Percentiles rank a stretch among this genome's conserved stretches.
Conservation (phyloP, 2,329 filamentous ascomycete genomes). For the Aspergillus hiratsukae region DNA sequence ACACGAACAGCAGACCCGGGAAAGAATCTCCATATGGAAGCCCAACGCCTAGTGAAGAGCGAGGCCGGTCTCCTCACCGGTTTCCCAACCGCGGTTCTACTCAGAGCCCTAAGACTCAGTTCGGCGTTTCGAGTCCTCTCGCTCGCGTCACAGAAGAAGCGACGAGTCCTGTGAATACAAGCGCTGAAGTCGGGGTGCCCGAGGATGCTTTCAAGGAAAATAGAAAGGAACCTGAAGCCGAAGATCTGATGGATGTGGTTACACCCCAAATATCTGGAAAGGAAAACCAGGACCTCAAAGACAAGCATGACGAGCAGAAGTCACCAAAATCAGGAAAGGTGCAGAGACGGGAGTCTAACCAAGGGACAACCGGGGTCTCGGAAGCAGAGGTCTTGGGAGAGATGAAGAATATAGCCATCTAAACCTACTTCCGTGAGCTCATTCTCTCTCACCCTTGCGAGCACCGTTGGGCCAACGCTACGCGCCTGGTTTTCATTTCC, state of each 20-base stretch:
- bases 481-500: slow-evolving; percentile 3
- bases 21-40: slow-evolving; percentile 53
- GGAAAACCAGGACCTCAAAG: slow-evolving; percentile 26
- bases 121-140: slow-evolving; percentile 43
- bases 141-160: slow-evolving; percentile 45
- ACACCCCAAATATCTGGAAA: slow-evolving; percentile 35
- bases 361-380: slow-evolving; percentile 25
- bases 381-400: slow-evolving; percentile 41
- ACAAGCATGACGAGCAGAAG: slow-evolving; percentile 19
- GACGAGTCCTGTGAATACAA: slow-evolving; percentile 31
- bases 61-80: slow-evolving; percentile 46
- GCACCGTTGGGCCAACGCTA: slow-evolving; percentile 4
- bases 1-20: slow-evolving; percentile 44
- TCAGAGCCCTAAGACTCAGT: slow-evolving; percentile 42
- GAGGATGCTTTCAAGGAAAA: slow-evolving; percentile 28
- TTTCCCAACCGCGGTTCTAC: slow-evolving; percentile 41
- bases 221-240: slow-evolving; percentile 25
- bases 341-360: slow-evolving; percentile 26
- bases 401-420: slow-evolving; percentile 47
- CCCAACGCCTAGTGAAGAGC: slow-evolving; percentile 43
- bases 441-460: background rate
- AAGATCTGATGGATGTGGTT: slow-evolving; percentile 39
- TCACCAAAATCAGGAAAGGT: slow-evolving; percentile 26
- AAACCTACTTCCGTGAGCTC: slow-evolving; percentile 15
- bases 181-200: slow-evolving; percentile 30